Conservation (phyloP, 495 filamentous ascomycete species). For the Elaphomyces granulatus region DNA sequence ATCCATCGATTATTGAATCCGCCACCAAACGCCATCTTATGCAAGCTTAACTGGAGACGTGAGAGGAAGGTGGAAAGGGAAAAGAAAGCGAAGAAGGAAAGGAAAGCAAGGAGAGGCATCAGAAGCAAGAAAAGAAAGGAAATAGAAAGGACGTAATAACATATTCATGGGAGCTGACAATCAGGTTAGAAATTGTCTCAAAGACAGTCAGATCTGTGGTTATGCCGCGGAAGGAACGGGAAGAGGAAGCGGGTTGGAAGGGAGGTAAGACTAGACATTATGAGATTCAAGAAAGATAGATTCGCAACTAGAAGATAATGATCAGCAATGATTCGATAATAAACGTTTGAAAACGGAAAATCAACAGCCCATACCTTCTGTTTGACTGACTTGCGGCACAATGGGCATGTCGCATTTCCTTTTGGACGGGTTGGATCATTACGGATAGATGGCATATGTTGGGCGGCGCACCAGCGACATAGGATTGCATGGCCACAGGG, state of each 20-base stretch:
- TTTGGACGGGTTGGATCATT: slow-evolving; percentile 5
- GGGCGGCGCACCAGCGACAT: slow-evolving; percentile 27
- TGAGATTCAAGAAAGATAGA: not conserved
- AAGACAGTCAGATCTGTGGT: too few relatives aligned
- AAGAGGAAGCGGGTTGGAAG: too few relatives aligned
- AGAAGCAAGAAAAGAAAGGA: not conserved
- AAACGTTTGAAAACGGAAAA: not conserved
- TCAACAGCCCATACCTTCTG: slow-evolving; percentile 7
- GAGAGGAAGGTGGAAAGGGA: too few relatives aligned
- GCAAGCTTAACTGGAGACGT: not conserved
- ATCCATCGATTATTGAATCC: too few relatives aligned
- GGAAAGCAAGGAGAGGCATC: not conserved
- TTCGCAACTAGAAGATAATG: not conserved
- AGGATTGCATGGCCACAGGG: slow-evolving; percentile 44
- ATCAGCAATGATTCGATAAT: not conserved
- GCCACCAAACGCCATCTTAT: not conserved
- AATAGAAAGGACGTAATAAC: not conserved
- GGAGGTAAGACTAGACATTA: too few relatives aligned
- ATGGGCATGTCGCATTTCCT: slow-evolving; percentile 9
- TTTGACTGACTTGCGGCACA: slow-evolving; percentile 15
- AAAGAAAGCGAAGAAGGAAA: not conserved
- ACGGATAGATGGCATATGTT: slow-evolving; percentile 8
- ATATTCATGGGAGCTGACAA: not conserved
- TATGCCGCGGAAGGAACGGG: too few relatives aligned
- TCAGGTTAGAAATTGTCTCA: too few relatives aligned